Conservation (phyloP, 192 early-diverging fungal species). For the Piromyces finnis region DNA sequence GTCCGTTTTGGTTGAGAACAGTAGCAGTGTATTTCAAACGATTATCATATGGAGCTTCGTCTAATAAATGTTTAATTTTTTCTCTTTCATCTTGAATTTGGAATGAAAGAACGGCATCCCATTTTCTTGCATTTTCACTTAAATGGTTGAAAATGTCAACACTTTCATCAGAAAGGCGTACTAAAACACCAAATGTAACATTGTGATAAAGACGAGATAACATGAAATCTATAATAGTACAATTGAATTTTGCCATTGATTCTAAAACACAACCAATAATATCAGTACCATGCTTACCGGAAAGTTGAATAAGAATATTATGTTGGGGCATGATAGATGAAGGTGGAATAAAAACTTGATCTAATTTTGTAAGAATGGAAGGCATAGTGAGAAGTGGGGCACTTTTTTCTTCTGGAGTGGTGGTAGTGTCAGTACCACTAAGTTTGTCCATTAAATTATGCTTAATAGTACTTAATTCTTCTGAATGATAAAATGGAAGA, state of each 20-base stretch:
- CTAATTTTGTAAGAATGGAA: slow-evolving; percentile 7
- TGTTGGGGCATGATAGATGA: slow-evolving; percentile 37
- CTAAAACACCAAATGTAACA: slow-evolving; percentile 83
- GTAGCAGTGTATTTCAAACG: slow-evolving; percentile 76
- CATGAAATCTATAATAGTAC: slow-evolving; percentile 70
- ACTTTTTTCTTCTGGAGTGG: background rate
- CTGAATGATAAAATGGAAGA: slow-evolving; percentile 46
- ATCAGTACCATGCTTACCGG: slow-evolving; percentile 78
- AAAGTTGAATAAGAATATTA: slow-evolving; percentile 61
- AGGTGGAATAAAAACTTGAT: slow-evolving; percentile 18
- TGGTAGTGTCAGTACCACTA: slow-evolving; percentile 15
- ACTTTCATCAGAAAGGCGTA: slow-evolving; percentile 50
- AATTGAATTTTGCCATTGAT: slow-evolving; percentile 51
- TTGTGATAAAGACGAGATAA: slow-evolving; percentile 78
- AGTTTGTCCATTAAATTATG: slow-evolving; percentile 46
- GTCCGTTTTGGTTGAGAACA: slow-evolving; percentile 63
- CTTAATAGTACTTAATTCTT: slow-evolving; percentile 44
- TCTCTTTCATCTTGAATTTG: slow-evolving; percentile 45
- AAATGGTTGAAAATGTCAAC: slow-evolving; percentile 64
- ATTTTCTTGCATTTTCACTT: slow-evolving; percentile 52
- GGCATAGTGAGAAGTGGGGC: background rate
- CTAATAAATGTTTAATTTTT: slow-evolving; percentile 25
- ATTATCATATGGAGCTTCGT: slow-evolving; percentile 73
- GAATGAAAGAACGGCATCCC: slow-evolving; percentile 72
- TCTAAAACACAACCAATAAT: slow-evolving; percentile 70